Base-by-base conservation (phyloP, 2,329 filamentous ascomycete genomes). In the Hypocreales sp. region DNA sequence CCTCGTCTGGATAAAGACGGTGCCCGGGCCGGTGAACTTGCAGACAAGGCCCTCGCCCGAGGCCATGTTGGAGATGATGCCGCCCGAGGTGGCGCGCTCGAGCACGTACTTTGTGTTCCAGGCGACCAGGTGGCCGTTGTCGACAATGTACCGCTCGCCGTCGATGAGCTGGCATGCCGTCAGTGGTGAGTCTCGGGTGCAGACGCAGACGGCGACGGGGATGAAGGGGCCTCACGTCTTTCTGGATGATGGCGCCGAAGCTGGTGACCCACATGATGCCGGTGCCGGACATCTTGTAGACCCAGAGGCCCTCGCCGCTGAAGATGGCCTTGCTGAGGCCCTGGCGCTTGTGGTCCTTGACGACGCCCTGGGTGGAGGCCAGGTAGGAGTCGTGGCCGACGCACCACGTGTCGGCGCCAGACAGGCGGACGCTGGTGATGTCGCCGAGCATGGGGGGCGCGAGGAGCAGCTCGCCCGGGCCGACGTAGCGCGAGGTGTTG, bases 81-180 rank as follows among this genome's bases (percentile, higher is more conserved):
- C 90, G 3, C 90, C 90, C 4, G 80, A 90, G 0, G 87, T 76
- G 4, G 92, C 79, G 11, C 90, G 75, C 56, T 94, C 84, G 35
- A 98, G 72, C 5, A 81, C 67, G 44, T 95, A 98, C 45, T 92
- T 83, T 46, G 80, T 86, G 48, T 94, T 94, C 90, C 90, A 98
- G 0, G 90, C 87, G 1, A 95, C 84, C 1, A 95, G 64, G 40
- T 95, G 84, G 4, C 83, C 83, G 42, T 93, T 93, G 44, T 93
- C 83, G 31, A 94, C 75, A 38, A 90, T 82, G 52, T 94, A 95
- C 40, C 78, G 79, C 48, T 95, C 87, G 8, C 77, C 77, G 9
- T 74, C 67, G 24, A 50, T 53, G 16, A 76, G 58, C 27, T 29
- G 22, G n/a, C n/a, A n/a, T n/a, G n/a, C n/a, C 63, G 66, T 26